phyloP scores from a whole-genome alignment of 2,329 filamentous ascomycete species.

The Grosmannia huntii region DNA sequence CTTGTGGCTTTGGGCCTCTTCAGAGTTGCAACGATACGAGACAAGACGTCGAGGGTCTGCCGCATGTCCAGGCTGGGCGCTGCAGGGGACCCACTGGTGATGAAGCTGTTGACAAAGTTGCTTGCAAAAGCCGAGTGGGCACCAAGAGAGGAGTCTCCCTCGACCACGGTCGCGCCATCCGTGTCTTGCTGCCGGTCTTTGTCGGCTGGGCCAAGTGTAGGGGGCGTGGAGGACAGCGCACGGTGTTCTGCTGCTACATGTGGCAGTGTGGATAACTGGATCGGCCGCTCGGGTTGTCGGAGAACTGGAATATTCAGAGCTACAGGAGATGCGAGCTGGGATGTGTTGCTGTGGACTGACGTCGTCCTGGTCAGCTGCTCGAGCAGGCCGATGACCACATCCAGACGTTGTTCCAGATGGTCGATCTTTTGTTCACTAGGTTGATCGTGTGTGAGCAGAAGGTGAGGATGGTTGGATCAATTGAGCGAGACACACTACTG shows the following conservation, averaged over 20 bases:
- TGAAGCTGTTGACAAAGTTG: background rate
- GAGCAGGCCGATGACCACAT: background rate
- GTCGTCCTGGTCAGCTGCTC: background rate
- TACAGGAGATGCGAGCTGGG: background rate
- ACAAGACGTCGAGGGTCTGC: background rate
- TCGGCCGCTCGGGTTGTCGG: background rate
- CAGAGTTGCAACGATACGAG: background rate
- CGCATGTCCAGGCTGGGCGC: background rate
- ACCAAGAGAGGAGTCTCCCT: background rate
- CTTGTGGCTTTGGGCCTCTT: background rate
- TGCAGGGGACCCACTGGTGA: background rate
- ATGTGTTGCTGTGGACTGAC: background rate
- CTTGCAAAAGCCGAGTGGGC: background rate
- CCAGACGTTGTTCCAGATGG: background rate
- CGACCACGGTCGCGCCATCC: background rate
- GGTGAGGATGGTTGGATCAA: background rate
- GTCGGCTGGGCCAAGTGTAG: background rate
- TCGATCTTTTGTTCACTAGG: background rate
- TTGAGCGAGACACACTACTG: background rate
- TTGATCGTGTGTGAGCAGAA: background rate
- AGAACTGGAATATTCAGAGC: background rate
- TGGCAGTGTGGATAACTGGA: background rate
- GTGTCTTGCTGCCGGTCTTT: background rate
- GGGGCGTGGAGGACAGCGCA: background rate
- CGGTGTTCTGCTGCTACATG: background rate